phyloP scores from a whole-genome alignment of 257 asterid genomes.

The Anisodus tanguticus region DNA sequence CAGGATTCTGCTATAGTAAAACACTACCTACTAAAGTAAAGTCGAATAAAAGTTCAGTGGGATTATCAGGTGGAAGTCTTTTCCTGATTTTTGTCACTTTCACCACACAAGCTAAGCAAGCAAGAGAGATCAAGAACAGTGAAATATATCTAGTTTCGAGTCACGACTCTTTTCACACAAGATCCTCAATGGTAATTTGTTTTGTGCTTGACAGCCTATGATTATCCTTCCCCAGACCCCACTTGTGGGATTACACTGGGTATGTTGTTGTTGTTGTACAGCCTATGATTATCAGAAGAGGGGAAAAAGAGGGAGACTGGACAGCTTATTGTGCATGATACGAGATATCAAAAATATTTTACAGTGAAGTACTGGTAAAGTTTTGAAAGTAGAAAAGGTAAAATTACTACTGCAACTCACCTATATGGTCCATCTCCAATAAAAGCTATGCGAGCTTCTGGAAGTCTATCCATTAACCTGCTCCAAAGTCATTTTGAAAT shows the following conservation, averaged over 20 bases:
- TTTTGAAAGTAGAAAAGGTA: conserved; percentile 7
- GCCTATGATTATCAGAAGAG: conserved; percentile 6
- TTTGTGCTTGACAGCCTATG: background rate
- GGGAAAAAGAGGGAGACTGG: background rate
- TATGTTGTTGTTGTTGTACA: background rate
- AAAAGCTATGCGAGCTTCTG: conserved; percentile 88
- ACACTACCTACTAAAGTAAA: background rate
- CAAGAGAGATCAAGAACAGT: background rate
- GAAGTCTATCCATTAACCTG: conserved; percentile 92
- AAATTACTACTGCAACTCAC: conserved; percentile 46
- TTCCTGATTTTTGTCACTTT: background rate
- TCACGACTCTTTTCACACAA: background rate
- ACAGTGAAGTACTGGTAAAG: background rate
- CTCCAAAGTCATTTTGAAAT: conserved; percentile 38
- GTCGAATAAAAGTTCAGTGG: background rate
- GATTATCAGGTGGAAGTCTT: background rate
- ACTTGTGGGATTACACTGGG: no score
- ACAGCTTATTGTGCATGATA: background rate
- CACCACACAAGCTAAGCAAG: background rate
- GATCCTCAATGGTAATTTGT: background rate
- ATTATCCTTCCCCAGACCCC: background rate
- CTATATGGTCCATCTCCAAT: conserved; percentile 95
- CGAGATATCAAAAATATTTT: background rate
- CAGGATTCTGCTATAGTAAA: background rate
- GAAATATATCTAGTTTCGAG: background rate